These are phyloP conservation scores for Leavenworthia alabamica DNA, from an alignment of 345 rosid genomes.

Conservation along the genomic window DNA sequence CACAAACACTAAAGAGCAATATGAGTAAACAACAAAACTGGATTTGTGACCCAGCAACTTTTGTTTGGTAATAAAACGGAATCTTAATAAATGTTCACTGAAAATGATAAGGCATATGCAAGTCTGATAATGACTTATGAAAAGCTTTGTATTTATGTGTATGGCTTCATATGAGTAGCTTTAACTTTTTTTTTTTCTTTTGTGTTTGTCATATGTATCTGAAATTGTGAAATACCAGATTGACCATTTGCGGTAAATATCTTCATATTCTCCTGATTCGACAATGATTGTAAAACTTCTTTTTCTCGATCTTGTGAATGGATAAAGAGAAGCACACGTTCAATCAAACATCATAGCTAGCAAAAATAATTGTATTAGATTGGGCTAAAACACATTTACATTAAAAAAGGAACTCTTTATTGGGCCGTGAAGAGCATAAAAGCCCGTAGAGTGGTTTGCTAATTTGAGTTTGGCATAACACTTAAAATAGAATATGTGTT, in stretches of 20 bases:
- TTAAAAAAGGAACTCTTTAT: not conserved
- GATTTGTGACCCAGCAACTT: not conserved
- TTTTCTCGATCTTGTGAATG: too few relatives aligned
- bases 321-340: too few relatives aligned
- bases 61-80: not conserved
- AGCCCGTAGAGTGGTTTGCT: not conserved
- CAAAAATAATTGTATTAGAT: not conserved
- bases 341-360: too few relatives aligned
- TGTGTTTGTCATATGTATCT: too few relatives aligned
- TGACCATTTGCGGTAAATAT: not conserved
- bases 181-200: not conserved
- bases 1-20: conserved; percentile 3
- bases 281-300: not conserved
- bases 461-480: not conserved
- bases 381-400: not conserved
- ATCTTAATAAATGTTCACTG: too few relatives aligned
- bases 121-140: too few relatives aligned
- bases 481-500: not conserved
- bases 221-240: not conserved
- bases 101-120: too few relatives aligned
- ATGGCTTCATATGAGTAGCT: not conserved
- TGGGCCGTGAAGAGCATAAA: not conserved
- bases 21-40: not conserved
- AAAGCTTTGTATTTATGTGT: not conserved
- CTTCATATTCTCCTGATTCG: not conserved